These are phyloP conservation scores for Plasmodium yoelii DNA, from an alignment of 169 alveolate species.

Conservation along the genomic window DNA sequence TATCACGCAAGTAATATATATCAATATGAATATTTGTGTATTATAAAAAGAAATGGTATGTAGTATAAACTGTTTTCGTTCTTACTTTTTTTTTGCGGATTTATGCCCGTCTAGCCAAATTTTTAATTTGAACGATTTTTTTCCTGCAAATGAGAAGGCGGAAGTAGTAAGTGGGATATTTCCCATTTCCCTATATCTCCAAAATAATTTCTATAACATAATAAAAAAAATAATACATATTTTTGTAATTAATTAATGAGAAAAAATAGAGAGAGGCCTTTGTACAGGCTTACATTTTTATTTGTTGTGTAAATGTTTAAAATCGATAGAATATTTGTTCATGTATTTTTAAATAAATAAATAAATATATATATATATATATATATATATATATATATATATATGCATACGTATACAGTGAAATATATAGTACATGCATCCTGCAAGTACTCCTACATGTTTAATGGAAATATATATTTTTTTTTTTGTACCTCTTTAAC, in stretches of 20 bases:
- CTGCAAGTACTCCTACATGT: too few species aligned
- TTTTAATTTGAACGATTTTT: slow-evolving; percentile 71
- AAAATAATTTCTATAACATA: slow-evolving; percentile 47
- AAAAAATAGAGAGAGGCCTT: too few species aligned
- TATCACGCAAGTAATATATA: background rate
- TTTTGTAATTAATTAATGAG: too few species aligned
- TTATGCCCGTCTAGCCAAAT: slow-evolving; percentile 78
- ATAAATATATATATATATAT: too few species aligned
- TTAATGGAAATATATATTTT: too few species aligned
- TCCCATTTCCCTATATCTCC: slow-evolving; percentile 78
- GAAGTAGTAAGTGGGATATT: slow-evolving; percentile 74
- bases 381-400: too few species aligned
- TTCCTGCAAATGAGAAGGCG: slow-evolving; percentile 75
- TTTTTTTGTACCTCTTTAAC: slow-evolving; percentile 68
- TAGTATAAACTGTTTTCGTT: background rate
- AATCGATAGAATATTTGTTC: too few species aligned
- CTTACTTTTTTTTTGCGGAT: slow-evolving; percentile 74
- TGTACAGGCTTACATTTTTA: too few species aligned
- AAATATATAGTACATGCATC: too few species aligned
- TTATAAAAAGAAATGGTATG: background rate
- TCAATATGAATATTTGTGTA: background rate
- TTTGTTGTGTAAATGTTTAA: too few species aligned
- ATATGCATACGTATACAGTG: too few species aligned
- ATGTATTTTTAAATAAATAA: too few species aligned
- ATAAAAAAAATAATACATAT: slow-evolving; percentile 23